Evolutionary conservation across 2,329 filamentous ascomycete genomes (phyloP), one percentile per base, ranked within the genome.

Genomic region (Leptographium lundbergii): DNA sequence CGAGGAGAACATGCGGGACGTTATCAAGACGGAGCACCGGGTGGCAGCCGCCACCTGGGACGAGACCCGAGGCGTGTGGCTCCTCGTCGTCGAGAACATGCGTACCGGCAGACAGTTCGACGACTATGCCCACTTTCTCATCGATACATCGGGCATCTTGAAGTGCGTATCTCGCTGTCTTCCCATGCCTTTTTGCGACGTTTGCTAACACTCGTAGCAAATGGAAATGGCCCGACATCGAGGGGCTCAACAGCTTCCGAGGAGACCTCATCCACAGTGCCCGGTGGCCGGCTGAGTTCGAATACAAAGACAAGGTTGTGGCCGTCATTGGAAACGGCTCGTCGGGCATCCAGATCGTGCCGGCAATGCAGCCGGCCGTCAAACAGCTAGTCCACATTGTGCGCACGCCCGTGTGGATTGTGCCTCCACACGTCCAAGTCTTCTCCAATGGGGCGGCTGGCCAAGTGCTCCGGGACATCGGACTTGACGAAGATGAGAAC

Each of bases 291-390:
- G 69, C 76, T 34, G 67, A 72, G 22, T 77, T 80, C 48, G 74
- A 80, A 56, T 73, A 74, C 59, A 66, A 70, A n/a, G 74, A 72
- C 60, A 82, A 81, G 65, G 73, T 70, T 0, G 74, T 82, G 9
- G 78, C 75, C 2, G 71, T 84, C n/a, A 80, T 84, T 56, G 80
- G 80, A 10, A 81, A 79, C 57, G 79, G 79, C 7, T 73, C 79
- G 22, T 79, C 77, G 0, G 80, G 77, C 0, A 73, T 82, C 17
- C 80, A 83, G 62, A 69, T 82, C 27, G 65, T 81, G 10, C 75
- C 79, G 1, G 72, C 74, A 34, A 74, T 82, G n/a, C 74, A 75
- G 56, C 70, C 71, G 63, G 67, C 68, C 25, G 71, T 62, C 25
- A 68, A 70, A 45, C 69, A 74, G 56, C 63, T 75, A 17, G 68